Percentiles rank a stretch among this genome's conserved stretches.
Evolutionary conservation across 306 rosid species (phyloP).

Genomic region (Lathyrus oleraceus): DNA sequence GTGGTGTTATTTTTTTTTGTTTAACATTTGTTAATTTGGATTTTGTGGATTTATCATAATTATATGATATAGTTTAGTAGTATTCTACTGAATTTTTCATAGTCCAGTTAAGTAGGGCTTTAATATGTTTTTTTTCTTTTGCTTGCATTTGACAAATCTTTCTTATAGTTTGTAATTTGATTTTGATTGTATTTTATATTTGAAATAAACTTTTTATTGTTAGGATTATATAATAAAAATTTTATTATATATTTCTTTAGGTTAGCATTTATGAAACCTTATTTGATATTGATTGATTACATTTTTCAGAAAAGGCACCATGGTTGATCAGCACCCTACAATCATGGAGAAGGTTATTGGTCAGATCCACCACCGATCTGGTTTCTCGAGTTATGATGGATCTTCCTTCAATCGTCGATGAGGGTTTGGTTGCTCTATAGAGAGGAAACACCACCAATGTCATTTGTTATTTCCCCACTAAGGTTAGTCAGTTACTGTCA

Average conservation of each 20-base stretch:
- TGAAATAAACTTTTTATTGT: background rate
- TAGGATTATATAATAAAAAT: no score
- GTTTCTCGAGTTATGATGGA: conserved; percentile 47
- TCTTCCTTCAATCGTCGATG: conserved; percentile 57
- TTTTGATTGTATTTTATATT: background rate
- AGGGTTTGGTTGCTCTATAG: conserved; percentile 70
- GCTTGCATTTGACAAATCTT: background rate
- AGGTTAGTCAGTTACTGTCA: conserved; percentile 40
- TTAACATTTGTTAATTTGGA: background rate
- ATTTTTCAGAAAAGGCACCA: conserved; percentile 44
- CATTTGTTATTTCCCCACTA: conserved; percentile 83
- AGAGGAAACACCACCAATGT: conserved; percentile 91
- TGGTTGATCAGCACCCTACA: conserved; percentile 87
- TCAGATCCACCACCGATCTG: conserved; percentile 59
- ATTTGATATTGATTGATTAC: background rate
- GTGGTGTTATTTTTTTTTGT: background rate
- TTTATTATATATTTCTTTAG: background rate
- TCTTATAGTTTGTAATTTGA: background rate
- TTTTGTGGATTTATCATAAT: background rate
- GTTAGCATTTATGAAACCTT: background rate
- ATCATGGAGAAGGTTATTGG: conserved; percentile 74
- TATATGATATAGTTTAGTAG: background rate
- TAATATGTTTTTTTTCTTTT: no score
- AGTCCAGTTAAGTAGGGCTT: no score
- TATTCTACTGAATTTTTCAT: no score